Evolutionary conservation across 176 grass and related monocot genomes (phyloP), one percentile per base, ranked within the genome.

Genomic region (Olyra latifolia): DNA sequence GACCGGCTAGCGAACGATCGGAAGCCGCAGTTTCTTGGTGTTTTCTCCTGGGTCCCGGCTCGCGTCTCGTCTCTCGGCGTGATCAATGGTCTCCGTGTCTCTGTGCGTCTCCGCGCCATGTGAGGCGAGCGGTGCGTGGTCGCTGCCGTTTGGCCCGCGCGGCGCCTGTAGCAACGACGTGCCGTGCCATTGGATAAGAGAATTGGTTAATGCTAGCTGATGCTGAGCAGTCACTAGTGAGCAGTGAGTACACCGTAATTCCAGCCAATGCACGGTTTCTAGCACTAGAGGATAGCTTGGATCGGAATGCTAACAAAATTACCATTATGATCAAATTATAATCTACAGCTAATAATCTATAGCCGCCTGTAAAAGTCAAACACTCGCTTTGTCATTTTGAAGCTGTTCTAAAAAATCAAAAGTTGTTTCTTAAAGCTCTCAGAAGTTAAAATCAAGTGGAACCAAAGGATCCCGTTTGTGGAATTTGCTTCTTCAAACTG

Each of bases 1-100:
- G 79, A 77, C 85, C 54, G 56, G 24, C 72, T 20, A 83, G 58
- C 79, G 27, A 57, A 77, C 78, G 7, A 43, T n/a, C 41, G 69
- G 46, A 16, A 32, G 30, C 35, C 23, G n/a, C 30, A 10, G 20
- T n/a, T 43, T 29, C 62, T 57, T 12, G 65, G 78, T 46, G 77
- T 45, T 22, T 25, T n/a, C 43, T 62, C 57, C 48, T 16, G n/a
- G 53, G 40, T 60, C 12, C 4, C 41, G 5, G 23, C 55, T 5
- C 56, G 0, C 52, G 10, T 5, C 1, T 56, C 50, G 5, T 11
- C 10, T 25, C 57, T 28, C 57, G 24, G 24, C 7, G 57, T 60
- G 23, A 0, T 6, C 9, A 24, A 23, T 27, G 57, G 8, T 2
- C 8, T 30, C 45, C 30, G 25, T 72, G 46, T 53, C 27, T 29